phyloP scores from a whole-genome alignment of 305 asterid genomes.

The Nicotiana rustica region DNA sequence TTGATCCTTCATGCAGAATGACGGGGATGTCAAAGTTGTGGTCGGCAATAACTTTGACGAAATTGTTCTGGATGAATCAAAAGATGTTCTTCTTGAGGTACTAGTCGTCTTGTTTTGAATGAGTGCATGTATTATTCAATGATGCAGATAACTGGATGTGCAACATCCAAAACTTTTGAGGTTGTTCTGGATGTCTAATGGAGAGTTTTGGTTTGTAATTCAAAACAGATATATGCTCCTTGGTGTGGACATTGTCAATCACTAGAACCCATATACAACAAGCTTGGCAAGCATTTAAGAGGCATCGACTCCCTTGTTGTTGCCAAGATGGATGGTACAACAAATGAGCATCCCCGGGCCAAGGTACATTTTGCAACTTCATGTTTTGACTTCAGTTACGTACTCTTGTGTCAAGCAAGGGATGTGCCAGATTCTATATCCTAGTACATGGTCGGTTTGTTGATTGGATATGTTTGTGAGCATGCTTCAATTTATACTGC shows the following conservation, averaged over 20 bases:
- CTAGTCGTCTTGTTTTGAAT: slow-evolving; percentile 16
- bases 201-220: not conserved
- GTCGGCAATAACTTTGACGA: slow-evolving; percentile 94
- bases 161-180: not conserved
- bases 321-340: slow-evolving; percentile 98
- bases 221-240: slow-evolving; percentile 80
- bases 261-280: slow-evolving; percentile 84
- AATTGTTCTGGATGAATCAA: slow-evolving; percentile 92
- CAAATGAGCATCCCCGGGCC: slow-evolving; percentile 94
- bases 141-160: not conserved
- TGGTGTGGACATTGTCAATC: slow-evolving; percentile 97
- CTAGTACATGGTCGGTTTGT: not conserved
- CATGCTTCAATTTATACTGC: slow-evolving; percentile 11
- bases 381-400: not conserved
- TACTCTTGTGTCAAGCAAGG: not conserved
- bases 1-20: slow-evolving; percentile 61
- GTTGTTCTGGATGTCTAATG: not conserved
- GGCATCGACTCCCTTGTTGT: slow-evolving; percentile 79
- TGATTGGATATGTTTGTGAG: not conserved
- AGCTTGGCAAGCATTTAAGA: slow-evolving; percentile 81
- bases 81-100: slow-evolving; percentile 99
- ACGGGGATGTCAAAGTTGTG: slow-evolving; percentile 87
- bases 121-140: not conserved
- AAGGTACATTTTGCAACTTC: slow-evolving; percentile 58
- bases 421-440: slow-evolving; percentile 24